These are phyloP conservation scores for Pseudogymnoascus sp. DNA, from an alignment of 2,329 filamentous ascomycete genomes.

Conservation along the genomic window DNA sequence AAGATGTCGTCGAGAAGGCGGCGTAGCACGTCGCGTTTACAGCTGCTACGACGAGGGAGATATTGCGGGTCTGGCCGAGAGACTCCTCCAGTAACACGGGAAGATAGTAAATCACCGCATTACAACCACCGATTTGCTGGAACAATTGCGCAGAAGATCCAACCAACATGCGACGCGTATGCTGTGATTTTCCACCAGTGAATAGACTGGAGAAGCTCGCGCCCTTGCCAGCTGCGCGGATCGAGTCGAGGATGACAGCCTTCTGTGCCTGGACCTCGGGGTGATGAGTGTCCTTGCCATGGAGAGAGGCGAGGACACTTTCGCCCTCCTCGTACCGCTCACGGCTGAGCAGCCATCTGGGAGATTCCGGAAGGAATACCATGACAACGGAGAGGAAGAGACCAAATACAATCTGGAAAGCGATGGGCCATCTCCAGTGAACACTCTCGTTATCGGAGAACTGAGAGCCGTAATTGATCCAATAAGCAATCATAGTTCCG, in stretches of 20 bases:
- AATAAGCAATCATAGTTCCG: slow-evolving; percentile 41
- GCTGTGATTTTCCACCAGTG: slow-evolving; percentile 43
- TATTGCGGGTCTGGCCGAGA: not conserved
- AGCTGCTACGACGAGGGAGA: not conserved
- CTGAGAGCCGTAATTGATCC: slow-evolving; percentile 93
- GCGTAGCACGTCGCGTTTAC: slow-evolving; percentile 37
- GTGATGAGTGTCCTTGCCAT: slow-evolving; percentile 33
- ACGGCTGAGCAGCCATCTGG: slow-evolving; percentile 69
- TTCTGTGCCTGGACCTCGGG: slow-evolving; percentile 45
- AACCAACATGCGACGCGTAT: slow-evolving; percentile 39
- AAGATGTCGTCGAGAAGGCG: slow-evolving; percentile 35
- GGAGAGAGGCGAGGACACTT: slow-evolving; percentile 16
- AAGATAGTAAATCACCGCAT: slow-evolving; percentile 34
- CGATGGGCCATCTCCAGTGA: slow-evolving; percentile 79
- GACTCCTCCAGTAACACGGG: not conserved
- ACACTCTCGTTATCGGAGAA: slow-evolving; percentile 67
- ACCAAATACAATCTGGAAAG: slow-evolving; percentile 81
- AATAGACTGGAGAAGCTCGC: slow-evolving; percentile 36
- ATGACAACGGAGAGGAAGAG: slow-evolving; percentile 45
- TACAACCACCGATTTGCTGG: slow-evolving; percentile 40
- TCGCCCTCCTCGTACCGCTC: not conserved
- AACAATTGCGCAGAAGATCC: slow-evolving; percentile 34
- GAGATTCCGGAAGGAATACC: slow-evolving; percentile 82
- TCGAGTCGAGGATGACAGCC: slow-evolving; percentile 47
- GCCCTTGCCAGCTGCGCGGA: slow-evolving; percentile 34